phyloP scores from a whole-genome alignment of 805 yeast species.

The Candida orba region DNA sequence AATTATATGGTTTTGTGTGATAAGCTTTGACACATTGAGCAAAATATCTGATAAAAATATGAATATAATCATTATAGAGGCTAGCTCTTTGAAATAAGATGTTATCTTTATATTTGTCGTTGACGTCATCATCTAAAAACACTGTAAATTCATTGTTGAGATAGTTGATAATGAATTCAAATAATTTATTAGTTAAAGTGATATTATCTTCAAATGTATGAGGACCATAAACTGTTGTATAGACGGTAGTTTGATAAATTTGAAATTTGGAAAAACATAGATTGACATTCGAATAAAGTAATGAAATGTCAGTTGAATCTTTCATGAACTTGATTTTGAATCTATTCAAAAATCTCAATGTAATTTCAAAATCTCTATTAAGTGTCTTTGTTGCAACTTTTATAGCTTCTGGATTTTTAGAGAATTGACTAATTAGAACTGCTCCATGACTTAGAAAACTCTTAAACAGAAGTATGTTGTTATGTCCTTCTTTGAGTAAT shows the following conservation, averaged over 20 bases:
- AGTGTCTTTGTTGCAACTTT: conserved; percentile 8
- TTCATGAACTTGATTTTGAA: conserved; percentile 12
- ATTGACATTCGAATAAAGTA: conserved; percentile 16
- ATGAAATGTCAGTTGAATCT: conserved; percentile 7
- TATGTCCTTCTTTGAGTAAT: conserved; percentile 16
- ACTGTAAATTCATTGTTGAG: conserved; percentile 15
- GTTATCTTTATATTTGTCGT: conserved; percentile 7
- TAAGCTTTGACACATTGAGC: conserved; percentile 28
- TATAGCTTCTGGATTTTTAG: conserved; percentile 6
- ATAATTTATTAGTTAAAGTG: conserved; percentile 17
- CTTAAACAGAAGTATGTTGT: conserved; percentile 22
- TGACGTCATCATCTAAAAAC: conserved; percentile 11
- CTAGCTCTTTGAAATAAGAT: conserved; percentile 14
- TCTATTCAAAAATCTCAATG: conserved; percentile 21
- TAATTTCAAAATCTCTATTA: conserved; percentile 21
- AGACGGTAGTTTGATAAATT: conserved; percentile 17
- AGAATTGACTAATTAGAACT: conserved; percentile 11
- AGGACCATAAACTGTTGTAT: conserved; percentile 17
- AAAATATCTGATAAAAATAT: conserved; percentile 19
- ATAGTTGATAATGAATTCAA: conserved; percentile 16
- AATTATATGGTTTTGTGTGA: conserved; percentile 26
- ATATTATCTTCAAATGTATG: conserved; percentile 19
- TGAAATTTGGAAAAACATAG: conserved; percentile 21
- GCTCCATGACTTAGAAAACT: conserved; percentile 19
- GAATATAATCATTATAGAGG: conserved; percentile 16